Evolutionary conservation across 345 rosid genomes (phyloP).

Genomic region (Rhodamnia argentea): DNA sequence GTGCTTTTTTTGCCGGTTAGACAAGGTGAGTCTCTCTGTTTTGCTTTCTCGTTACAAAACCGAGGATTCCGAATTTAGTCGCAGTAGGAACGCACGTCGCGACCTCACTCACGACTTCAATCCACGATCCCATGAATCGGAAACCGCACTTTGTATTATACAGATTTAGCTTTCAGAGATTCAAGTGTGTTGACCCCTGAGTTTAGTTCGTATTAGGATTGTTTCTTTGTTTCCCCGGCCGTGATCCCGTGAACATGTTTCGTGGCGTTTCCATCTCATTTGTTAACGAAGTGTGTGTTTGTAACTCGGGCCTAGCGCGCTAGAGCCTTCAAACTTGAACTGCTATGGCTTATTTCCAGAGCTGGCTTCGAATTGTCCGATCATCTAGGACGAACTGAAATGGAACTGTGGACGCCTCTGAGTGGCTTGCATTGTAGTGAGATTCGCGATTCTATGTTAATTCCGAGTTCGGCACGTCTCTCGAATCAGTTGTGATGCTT

Average conservation of each 20-base stretch:
- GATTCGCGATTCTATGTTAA: neutral
- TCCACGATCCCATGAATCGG: neutral
- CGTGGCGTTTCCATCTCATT: no score
- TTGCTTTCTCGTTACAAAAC: neutral
- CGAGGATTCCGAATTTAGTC: neutral
- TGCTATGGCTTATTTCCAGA: no score
- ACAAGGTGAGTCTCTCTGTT: neutral
- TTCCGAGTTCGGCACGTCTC: neutral
- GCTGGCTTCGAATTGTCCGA: neutral
- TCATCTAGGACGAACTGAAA: neutral
- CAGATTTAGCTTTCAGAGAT: no score
- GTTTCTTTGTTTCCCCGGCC: no score
- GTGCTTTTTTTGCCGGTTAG: neutral
- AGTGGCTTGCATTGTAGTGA: neutral
- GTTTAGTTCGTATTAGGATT: no score
- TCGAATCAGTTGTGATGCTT: neutral
- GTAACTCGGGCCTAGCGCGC: no score
- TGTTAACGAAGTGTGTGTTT: no score
- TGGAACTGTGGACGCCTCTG: neutral
- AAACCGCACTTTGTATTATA: neutral
- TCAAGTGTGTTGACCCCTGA: no score
- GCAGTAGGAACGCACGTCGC: neutral
- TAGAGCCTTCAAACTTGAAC: no score
- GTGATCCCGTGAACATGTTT: no score
- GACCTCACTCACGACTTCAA: neutral